These are phyloP conservation scores for Alloascoidea hylecoeti DNA, from an alignment of 805 yeast genomes.

Conservation along the genomic window DNA sequence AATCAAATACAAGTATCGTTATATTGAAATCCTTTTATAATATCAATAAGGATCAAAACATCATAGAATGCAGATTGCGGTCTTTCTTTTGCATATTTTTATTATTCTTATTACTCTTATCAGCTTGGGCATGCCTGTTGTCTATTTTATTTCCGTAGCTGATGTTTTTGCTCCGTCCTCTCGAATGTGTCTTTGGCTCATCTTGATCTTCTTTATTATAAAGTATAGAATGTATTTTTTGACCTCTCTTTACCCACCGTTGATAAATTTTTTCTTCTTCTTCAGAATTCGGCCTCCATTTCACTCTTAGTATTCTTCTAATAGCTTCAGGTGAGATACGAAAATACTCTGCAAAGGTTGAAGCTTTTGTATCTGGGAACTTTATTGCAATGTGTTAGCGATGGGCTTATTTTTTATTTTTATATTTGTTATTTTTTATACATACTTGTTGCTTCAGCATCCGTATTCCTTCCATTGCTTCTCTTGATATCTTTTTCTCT, in stretches of 20 bases:
- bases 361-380: conserved; percentile 46
- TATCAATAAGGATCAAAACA: background rate
- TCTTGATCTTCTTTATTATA: no score
- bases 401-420: background rate
- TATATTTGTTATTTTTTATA: conserved; percentile 1
- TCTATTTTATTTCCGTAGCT: no score
- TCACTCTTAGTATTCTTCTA: conserved; percentile 62
- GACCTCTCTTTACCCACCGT: conserved; percentile 42
- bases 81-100: background rate
- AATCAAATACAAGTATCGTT: no score
- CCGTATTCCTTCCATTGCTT: conserved; percentile 52
- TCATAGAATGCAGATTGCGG: background rate
- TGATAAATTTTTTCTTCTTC: conserved; percentile 29
- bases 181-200: no score
- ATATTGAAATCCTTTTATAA: background rate
- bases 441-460: conserved; percentile 29
- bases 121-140: no score
- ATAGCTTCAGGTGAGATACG: conserved; percentile 71
- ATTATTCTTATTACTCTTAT: background rate
- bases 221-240: no score
- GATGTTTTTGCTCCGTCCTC: no score
- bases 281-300: conserved; percentile 55
- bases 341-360: conserved; percentile 48
- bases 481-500: conserved; percentile 47
- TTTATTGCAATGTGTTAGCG: conserved; percentile 2